Conservation (phyloP, 805 yeast genomes). For the Suhomyces sp. region DNA sequence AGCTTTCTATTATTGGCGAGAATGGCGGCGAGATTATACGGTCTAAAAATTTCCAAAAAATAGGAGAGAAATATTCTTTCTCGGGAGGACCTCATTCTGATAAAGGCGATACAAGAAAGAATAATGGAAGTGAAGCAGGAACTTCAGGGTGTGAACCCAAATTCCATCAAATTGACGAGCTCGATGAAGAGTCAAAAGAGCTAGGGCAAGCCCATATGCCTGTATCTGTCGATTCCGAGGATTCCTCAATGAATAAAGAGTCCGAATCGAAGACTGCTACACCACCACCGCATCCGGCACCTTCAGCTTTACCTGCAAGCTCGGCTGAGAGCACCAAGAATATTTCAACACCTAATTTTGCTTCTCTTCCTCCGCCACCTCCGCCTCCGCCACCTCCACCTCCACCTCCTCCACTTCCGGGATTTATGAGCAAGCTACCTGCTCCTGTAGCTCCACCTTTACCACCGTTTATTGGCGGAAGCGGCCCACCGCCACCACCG, state of each 20-base stretch:
- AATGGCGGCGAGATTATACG: neutral
- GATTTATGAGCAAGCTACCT: conserved; percentile 9
- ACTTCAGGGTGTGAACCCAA: neutral
- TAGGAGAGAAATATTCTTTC: neutral
- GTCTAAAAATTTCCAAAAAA: neutral
- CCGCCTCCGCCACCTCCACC: conserved; percentile 8
- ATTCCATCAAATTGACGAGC: neutral
- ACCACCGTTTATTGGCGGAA: conserved; percentile 8
- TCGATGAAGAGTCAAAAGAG: neutral
- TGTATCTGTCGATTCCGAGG: neutral
- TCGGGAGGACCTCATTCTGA: neutral
- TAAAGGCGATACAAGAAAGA: neutral
- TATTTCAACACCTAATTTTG: neutral
- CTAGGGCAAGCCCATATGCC: neutral
- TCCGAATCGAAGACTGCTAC: neutral
- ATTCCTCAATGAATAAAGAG: neutral
- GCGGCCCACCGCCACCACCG: conserved; percentile 20
- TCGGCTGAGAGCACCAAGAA: neutral
- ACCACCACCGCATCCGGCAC: conserved; percentile 8
- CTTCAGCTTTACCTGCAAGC: conserved; percentile 1
- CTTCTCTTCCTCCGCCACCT: conserved; percentile 9
- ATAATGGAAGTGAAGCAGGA: neutral
- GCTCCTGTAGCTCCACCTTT: conserved; percentile 24
- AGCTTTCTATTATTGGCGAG: conserved; percentile 10
- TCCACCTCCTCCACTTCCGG: conserved; percentile 7